These are phyloP conservation scores for Xylaria sp. DNA, from an alignment of 2,329 filamentous ascomycete species.

Conservation along the genomic window DNA sequence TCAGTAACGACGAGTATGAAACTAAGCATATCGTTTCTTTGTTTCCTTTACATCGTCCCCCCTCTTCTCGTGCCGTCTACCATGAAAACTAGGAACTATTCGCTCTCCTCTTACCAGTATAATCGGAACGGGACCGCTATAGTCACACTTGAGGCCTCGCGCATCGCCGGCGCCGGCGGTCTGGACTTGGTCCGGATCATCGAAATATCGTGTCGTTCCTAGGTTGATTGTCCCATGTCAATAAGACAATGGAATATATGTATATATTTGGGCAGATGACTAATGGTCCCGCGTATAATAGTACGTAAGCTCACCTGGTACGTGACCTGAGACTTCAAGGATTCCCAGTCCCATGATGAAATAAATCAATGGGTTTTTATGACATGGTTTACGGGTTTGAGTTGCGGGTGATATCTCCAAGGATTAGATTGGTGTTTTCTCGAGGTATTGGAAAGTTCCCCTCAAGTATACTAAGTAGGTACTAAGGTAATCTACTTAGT, in stretches of 20 bases:
- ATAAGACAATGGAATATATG: background rate
- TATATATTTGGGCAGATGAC: background rate
- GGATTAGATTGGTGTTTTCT: constrained; percentile 1
- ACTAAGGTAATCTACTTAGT: no score
- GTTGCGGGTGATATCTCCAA: background rate
- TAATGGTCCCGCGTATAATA: background rate
- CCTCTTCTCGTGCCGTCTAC: background rate
- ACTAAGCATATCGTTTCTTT: background rate
- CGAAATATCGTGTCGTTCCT: constrained; percentile 74
- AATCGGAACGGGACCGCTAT: constrained; percentile 72
- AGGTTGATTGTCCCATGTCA: constrained; percentile 19
- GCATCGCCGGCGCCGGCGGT: constrained; percentile 49
- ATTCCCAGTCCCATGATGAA: constrained; percentile 75
- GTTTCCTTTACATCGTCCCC: background rate
- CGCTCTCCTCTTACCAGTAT: constrained; percentile 70
- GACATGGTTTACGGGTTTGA: constrained; percentile 18
- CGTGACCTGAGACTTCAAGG: constrained; percentile 75
- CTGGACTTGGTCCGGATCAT: constrained; percentile 63
- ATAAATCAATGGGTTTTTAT: constrained; percentile 9
- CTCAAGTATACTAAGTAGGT: background rate
- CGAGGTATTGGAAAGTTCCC: background rate
- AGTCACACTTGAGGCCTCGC: constrained; percentile 76
- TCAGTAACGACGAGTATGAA: constrained; percentile 20
- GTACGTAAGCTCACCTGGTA: constrained; percentile 72
- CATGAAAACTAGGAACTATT: no score